A percentile compares a stretch with the other conserved stretches of the same genome.
Conservation (phyloP, 257 asterid species). For the Rauvolfia tetraphylla region DNA sequence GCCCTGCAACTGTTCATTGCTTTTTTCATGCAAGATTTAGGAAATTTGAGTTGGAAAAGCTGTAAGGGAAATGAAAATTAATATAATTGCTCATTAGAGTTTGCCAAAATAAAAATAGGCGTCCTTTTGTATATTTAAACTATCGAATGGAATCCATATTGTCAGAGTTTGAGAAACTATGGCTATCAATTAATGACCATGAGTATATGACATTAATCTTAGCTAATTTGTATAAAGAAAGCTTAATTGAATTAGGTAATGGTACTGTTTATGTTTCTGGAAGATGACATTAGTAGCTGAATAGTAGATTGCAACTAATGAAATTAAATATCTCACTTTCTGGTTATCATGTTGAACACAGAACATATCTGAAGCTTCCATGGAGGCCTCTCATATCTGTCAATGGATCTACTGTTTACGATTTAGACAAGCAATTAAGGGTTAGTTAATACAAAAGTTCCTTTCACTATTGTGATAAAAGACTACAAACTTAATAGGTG, state of each 20-base stretch:
- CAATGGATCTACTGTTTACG: conserved; percentile 64
- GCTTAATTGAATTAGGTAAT: too few species aligned
- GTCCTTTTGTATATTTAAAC: neutral
- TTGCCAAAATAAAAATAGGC: neutral
- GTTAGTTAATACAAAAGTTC: conserved; percentile 30
- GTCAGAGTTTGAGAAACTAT: neutral
- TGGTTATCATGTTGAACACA: conserved; percentile 11
- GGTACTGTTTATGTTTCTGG: neutral
- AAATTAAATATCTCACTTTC: neutral
- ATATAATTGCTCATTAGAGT: neutral
- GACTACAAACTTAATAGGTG: neutral
- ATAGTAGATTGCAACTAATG: neutral
- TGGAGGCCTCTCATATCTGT: conserved; percentile 69
- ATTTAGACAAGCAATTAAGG: conserved; percentile 42
- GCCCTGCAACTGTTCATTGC: neutral
- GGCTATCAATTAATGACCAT: neutral
- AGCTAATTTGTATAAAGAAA: neutral
- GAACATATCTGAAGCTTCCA: conserved; percentile 74
- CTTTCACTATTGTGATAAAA: neutral
- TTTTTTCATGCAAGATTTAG: neutral
- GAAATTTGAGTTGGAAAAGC: neutral
- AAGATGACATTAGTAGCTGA: neutral
- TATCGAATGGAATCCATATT: neutral
- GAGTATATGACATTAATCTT: neutral
- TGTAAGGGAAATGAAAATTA: neutral